Evolutionary conservation across 2,329 filamentous ascomycete genomes (phyloP), one percentile per base, ranked within the genome.

Genomic region (Ascocoryne sarcoides): DNA sequence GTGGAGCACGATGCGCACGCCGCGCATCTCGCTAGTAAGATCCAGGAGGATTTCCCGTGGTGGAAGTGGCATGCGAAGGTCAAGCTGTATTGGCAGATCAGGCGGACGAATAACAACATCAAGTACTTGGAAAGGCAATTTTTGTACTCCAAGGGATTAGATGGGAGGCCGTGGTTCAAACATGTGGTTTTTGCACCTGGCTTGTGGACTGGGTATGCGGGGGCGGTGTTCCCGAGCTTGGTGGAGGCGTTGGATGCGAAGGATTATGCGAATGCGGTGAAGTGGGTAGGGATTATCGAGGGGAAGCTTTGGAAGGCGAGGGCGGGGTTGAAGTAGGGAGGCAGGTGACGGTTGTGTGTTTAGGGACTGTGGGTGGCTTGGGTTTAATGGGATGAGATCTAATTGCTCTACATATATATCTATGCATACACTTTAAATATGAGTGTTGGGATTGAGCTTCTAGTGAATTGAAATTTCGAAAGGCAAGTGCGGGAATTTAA

Each of bases 111-210:
- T 61, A 70, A 68, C 21, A 83, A 84, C 59, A 94, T 94, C 68
- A 94, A 95, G 70, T 68, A 70, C 7, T 65, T 96, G 0, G 90
- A 96, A 61, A 71, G 88, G 12, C 70, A 79, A 37, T 95, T 95
- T 62, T 54, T 95, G 47, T 82, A 86, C 54, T 64, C 76, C 4
- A 69, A 73, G 3, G 90, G 90, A 1, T 64, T 96, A 15, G 89
- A 95, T 59, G 77, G 78, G 1, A 69, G 90, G 44, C 67, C 68
- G 17, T 95, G 88, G 88, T 96, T 90, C 67, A 95, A 95, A 66
- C 90, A 95, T 56, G 82, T 95, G 2, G 83, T 95, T 1, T 95
- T 93, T 62, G 89, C 89, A 1, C 89, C 89, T 0, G 89, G 89
- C 0, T 61, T 90, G 35, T 94, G 88, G 87, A 95, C 87, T 0